Conservation (phyloP, 306 rosid species). For the Gastrolobium villosum region DNA sequence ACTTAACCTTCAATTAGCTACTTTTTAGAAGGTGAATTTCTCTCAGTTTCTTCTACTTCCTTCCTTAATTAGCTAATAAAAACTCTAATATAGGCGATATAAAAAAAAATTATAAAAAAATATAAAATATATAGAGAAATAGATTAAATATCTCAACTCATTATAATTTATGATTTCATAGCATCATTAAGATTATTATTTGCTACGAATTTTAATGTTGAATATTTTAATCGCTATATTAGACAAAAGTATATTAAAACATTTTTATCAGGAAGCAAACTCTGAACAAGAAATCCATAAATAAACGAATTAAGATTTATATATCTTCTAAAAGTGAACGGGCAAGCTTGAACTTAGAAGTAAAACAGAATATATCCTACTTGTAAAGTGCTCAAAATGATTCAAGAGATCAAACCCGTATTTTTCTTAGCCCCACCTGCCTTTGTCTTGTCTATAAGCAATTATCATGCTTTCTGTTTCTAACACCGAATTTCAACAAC, state of each 20-base stretch:
- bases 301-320: not conserved
- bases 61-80: no score
- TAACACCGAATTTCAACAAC: slow-evolving; percentile 7
- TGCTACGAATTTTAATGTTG: not conserved
- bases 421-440: not conserved
- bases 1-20: no score
- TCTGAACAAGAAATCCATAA: not conserved
- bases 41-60: no score
- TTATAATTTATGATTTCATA: not conserved
- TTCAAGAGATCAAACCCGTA: not conserved
- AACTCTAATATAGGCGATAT: not conserved
- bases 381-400: not conserved
- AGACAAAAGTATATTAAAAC: not conserved
- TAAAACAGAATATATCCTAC: not conserved
- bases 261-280: not conserved
- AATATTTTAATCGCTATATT: not conserved
- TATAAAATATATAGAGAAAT: not conserved
- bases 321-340: not conserved
- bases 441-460: slow-evolving; percentile 15
- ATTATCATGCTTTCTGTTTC: not conserved
- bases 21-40: no score
- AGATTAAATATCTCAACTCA: slow-evolving; percentile 1
- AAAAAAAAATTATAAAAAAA: not conserved
- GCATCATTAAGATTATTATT: not conserved
- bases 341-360: not conserved